These are phyloP conservation scores for Tubosaeta brunneosetosa DNA, from an alignment of 768 basidiomycete species.

Conservation along the genomic window DNA sequence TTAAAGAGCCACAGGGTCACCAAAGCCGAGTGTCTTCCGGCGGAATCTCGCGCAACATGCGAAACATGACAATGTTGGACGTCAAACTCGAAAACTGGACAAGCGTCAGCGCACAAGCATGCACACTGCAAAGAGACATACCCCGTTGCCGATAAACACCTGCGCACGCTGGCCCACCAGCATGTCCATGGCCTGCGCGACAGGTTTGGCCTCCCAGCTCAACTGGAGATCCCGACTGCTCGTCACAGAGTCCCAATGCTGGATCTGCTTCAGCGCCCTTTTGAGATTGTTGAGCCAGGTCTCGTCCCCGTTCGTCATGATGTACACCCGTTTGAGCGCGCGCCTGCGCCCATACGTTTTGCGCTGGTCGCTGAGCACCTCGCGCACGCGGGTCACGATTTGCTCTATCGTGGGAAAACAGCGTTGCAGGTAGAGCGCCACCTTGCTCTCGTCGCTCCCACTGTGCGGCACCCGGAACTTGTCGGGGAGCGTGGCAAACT, in stretches of 20 bases:
- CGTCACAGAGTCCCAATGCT: slow-evolving; percentile 45
- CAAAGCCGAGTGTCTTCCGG: slow-evolving; percentile 40
- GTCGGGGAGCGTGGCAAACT: slow-evolving; percentile 48
- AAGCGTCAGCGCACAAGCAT: not conserved
- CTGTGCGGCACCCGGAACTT: slow-evolving; percentile 32
- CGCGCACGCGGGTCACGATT: slow-evolving; percentile 38
- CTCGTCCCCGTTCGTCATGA: slow-evolving; percentile 59
- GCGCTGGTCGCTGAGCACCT: slow-evolving; percentile 24
- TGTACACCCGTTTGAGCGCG: slow-evolving; percentile 45
- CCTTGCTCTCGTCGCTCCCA: slow-evolving; percentile 25
- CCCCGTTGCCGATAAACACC: slow-evolving; percentile 68
- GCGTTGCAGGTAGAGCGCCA: slow-evolving; percentile 36
- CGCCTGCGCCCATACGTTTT: slow-evolving; percentile 7
- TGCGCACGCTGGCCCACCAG: slow-evolving; percentile 59
- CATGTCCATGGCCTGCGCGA: slow-evolving; percentile 65
- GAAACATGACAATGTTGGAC: slow-evolving; percentile 43
- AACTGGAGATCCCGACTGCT: slow-evolving; percentile 53
- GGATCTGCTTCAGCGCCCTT: slow-evolving; percentile 32
- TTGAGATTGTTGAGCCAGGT: slow-evolving; percentile 48
- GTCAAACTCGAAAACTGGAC: slow-evolving; percentile 45
- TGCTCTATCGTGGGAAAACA: slow-evolving; percentile 52
- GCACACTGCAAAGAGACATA: slow-evolving; percentile 31
- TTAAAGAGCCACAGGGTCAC: slow-evolving; percentile 17
- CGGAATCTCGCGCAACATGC: slow-evolving; percentile 33
- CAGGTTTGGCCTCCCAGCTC: slow-evolving; percentile 50